phyloP scores from a whole-genome alignment of 2,329 filamentous ascomycete species.

The Cytospora piceicola region DNA sequence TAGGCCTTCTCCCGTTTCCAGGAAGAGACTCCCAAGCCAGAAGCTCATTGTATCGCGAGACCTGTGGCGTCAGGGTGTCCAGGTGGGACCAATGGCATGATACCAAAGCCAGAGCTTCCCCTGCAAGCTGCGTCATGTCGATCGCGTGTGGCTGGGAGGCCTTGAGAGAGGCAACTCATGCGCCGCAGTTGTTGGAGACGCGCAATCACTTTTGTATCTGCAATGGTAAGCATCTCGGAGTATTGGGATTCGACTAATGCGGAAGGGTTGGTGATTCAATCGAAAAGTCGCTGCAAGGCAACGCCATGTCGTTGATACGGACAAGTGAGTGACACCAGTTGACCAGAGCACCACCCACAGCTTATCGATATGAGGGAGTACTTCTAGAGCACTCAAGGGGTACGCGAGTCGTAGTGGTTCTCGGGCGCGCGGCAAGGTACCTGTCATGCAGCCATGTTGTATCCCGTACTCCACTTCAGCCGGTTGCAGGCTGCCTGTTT shows the following conservation, averaged over 20 bases:
- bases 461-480: not conserved
- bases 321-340: not conserved
- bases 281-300: not conserved
- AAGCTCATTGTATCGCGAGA: not conserved
- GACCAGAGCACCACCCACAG: too few species aligned
- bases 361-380: not conserved
- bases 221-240: not conserved
- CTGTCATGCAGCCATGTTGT: not conserved
- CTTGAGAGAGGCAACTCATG: not conserved
- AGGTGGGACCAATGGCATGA: not conserved
- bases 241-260: not conserved
- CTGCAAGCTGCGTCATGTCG: not conserved
- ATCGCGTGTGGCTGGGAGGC: slow-evolving; percentile 2
- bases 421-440: not conserved
- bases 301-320: not conserved
- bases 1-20: too few species aligned
- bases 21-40: too few species aligned
- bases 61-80: not conserved
- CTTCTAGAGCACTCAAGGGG: not conserved
- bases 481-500: not conserved
- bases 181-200: not conserved
- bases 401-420: not conserved
- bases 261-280: not conserved
- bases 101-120: not conserved
- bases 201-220: not conserved